phyloP scores from a whole-genome alignment of 768 basidiomycete species.

The Suillus sp. region DNA sequence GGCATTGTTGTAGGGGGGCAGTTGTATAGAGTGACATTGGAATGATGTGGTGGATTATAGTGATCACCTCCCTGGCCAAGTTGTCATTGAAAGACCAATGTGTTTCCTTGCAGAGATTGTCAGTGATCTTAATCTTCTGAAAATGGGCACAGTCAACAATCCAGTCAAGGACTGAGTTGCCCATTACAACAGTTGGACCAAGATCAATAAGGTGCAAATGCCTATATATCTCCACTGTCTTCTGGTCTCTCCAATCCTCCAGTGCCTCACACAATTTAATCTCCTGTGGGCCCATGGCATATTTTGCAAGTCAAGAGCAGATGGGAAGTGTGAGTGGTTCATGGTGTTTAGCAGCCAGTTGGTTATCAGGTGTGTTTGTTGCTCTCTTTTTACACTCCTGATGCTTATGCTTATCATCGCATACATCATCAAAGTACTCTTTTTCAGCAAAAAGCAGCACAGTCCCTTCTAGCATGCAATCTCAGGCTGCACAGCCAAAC shows the following conservation, averaged over 20 bases:
- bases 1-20: not conserved
- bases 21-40: not conserved
- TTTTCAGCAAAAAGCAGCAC: conserved; percentile 33
- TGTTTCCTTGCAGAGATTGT: conserved; percentile 23
- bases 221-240: conserved; percentile 15
- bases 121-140: conserved; percentile 18
- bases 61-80: conserved; percentile 4
- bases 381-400: conserved; percentile 5
- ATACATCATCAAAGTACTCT: conserved; percentile 28
- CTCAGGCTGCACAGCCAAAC: conserved; percentile 32
- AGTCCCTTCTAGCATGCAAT: conserved; percentile 17
- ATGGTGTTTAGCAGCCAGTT: not conserved
- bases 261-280: conserved; percentile 9
- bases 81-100: conserved; percentile 18
- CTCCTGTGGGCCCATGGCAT: conserved; percentile 4
- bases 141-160: conserved; percentile 30
- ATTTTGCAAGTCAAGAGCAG: conserved; percentile 15
- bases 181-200: conserved; percentile 21
- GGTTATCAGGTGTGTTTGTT: not conserved
- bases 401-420: not conserved
- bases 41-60: not conserved
- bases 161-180: conserved; percentile 17
- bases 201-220: conserved; percentile 8
- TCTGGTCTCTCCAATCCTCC: conserved; percentile 18
- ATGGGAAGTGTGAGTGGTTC: not conserved